A percentile compares a stretch with the other conserved stretches of the same genome.
Conservation (phyloP, 805 yeast species). For the Sungouiozyma ichnusensis region DNA sequence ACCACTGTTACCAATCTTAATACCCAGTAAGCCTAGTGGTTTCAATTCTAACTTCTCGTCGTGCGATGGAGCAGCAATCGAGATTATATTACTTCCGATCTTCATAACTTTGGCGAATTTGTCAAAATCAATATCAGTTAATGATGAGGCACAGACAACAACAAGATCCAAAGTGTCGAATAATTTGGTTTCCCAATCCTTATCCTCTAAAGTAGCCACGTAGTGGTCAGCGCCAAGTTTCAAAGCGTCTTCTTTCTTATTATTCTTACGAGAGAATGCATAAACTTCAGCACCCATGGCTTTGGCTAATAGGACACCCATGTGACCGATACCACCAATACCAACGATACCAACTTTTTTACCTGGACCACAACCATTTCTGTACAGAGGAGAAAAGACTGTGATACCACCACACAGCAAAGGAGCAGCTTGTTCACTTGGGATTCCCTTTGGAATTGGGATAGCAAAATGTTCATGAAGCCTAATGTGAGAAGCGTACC, state of each 20-base stretch:
- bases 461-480: constrained; percentile 54
- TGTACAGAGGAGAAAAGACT: constrained; percentile 53
- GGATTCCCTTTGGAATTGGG: constrained; percentile 48
- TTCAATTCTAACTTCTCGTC: constrained; percentile 7
- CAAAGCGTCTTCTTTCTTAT: constrained; percentile 40
- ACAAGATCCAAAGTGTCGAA: constrained; percentile 35
- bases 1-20: constrained; percentile 23
- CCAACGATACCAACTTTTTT: constrained; percentile 44
- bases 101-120: constrained; percentile 22
- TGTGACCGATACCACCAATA: constrained; percentile 48
- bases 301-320: constrained; percentile 45
- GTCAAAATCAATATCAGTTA: constrained; percentile 31
- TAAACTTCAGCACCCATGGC: constrained; percentile 52
- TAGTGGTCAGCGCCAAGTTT: constrained; percentile 44
- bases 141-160: constrained; percentile 39
- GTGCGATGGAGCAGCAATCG: constrained; percentile 18
- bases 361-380: constrained; percentile 41
- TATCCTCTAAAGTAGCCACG: constrained; percentile 43
- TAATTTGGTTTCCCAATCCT: constrained; percentile 31
- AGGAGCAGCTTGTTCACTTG: constrained; percentile 53
- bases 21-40: constrained; percentile 16
- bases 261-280: constrained; percentile 41
- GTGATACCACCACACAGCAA: constrained; percentile 73
- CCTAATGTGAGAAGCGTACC: constrained; percentile 57
- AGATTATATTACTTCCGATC: constrained; percentile 29